Base-by-base conservation (phyloP, 2,329 filamentous ascomycete species). In the Didymella keratinophila region DNA sequence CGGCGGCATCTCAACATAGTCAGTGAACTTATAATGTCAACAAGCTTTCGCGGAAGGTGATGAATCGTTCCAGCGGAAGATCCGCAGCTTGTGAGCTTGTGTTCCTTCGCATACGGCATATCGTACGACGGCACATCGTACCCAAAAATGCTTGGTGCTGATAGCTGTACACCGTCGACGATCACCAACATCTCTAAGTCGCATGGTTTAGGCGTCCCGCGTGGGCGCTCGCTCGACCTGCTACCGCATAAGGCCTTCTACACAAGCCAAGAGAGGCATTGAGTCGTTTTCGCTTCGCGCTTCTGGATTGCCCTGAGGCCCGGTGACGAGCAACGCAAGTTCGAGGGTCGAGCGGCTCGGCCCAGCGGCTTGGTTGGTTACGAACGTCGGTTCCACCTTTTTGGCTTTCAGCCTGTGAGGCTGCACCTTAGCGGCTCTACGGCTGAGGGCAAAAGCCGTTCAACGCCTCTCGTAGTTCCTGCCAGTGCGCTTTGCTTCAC, bases 301-400 rank as follows among this genome's bases (percentile, higher is more conserved):
- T 4, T 32, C 39, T 27, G 39, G 6, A 5, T n/a, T 21, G 23
- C 37, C 21, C 25, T 16, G n/a, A 39, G 32, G 12, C 20, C 2
- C 27, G 18, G n/a, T 52, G 32, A 39, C 14, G 23, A 8, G 11
- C 21, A 23, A 7, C 23, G 20, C 42, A 52, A 36, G 27, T 11
- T 30, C 4, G 2, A 48, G 52, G 32, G 36, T 36, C 27, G 37
- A 30, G 28, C 44, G 52, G 52, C 44, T 43, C 52, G 52, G 44
- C 20, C 36, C 52, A 47, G 20, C 14, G 20, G 20, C 16, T 44
- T 45, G 28, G 36, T 28, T 23, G 27, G 21, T 3, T 21, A 34
- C n/a, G 21, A 27, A 37, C 30, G 5, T 41, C 3, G 28, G 16
- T 30, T 23, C 50, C 52, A 36, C 36, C 18, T 34, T 48, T 47